These are phyloP conservation scores for Pelargonium citronellum DNA, from an alignment of 441 rosid species.

Conservation along the genomic window DNA sequence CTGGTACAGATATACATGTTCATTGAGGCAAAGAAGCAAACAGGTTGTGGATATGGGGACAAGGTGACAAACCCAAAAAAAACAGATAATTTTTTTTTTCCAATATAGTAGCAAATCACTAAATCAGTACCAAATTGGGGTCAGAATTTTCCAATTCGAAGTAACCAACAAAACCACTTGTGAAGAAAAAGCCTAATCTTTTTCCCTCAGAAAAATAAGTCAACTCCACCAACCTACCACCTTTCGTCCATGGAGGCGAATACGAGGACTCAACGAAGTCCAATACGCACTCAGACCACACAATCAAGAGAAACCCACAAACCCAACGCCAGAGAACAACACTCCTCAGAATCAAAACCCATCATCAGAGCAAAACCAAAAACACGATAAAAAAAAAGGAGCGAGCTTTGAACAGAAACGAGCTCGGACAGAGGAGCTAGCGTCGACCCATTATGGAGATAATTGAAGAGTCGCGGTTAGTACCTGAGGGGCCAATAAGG, in stretches of 20 bases:
- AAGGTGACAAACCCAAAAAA: constrained; percentile 25
- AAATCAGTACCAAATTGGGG: constrained; percentile 4
- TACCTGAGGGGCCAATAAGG: constrained; percentile 15
- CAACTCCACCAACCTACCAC: constrained; percentile 77
- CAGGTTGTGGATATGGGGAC: constrained; percentile 24
- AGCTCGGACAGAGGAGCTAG: constrained; percentile 15
- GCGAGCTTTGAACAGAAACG: background rate
- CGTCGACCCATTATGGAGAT: constrained; percentile 7
- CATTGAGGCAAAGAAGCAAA: background rate
- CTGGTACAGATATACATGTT: background rate
- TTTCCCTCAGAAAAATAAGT: constrained; percentile 35
- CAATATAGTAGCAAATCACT: background rate
- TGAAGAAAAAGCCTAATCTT: constrained; percentile 22
- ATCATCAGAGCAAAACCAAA: constrained; percentile 7
- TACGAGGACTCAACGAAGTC: constrained; percentile 17
- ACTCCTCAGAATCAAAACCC: constrained; percentile 25
- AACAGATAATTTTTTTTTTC: background rate
- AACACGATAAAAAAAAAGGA: background rate
- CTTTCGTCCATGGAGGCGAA: constrained; percentile 39
- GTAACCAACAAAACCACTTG: constrained; percentile 20
- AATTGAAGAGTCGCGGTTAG: constrained; percentile 13
- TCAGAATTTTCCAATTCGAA: background rate
- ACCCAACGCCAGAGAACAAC: constrained; percentile 16
- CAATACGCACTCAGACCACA: constrained; percentile 18
- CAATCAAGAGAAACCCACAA: constrained; percentile 31